Evolutionary conservation across 2,329 filamentous ascomycete genomes (phyloP).

Genomic region (Verticillium zaregamsianum): DNA sequence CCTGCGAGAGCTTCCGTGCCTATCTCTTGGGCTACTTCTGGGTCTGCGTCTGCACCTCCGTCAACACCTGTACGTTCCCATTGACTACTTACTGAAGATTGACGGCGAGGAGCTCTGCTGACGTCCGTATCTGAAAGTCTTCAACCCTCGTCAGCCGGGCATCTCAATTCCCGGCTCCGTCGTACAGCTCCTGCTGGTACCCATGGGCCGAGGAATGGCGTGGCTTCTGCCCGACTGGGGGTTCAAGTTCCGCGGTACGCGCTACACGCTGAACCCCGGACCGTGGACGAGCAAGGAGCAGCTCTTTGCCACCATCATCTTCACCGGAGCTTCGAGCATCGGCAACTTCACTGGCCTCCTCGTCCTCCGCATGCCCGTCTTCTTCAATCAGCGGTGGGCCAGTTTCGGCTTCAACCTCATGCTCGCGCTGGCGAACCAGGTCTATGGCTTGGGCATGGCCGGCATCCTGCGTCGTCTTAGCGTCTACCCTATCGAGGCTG

Average conservation of each 20-base stretch:
- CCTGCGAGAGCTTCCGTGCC: slow-evolving; percentile 36
- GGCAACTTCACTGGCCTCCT: slow-evolving; percentile 21
- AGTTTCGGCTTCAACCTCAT: slow-evolving; percentile 24
- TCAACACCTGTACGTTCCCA: slow-evolving; percentile 33
- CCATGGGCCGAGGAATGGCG: slow-evolving; percentile 40
- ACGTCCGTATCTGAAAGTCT: background rate
- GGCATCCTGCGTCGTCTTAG: slow-evolving; percentile 28
- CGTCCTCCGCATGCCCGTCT: slow-evolving; percentile 23
- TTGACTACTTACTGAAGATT: slow-evolving; percentile 35
- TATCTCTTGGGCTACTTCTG: slow-evolving; percentile 28
- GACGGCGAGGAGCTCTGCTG: slow-evolving; percentile 13
- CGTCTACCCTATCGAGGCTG: slow-evolving; percentile 27
- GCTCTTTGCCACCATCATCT: slow-evolving; percentile 35
- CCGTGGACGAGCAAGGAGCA: slow-evolving; percentile 39
- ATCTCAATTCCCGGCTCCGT: slow-evolving; percentile 27
- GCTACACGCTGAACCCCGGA: slow-evolving; percentile 33
- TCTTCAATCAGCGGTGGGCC: slow-evolving; percentile 25
- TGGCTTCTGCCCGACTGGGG: slow-evolving; percentile 39
- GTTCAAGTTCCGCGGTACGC: slow-evolving; percentile 29
- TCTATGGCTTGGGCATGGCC: slow-evolving; percentile 27
- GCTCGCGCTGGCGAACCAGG: slow-evolving; percentile 24
- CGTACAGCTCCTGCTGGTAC: slow-evolving; percentile 40
- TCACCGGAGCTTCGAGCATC: slow-evolving; percentile 18
- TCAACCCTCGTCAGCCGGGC: background rate
- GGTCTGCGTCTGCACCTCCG: slow-evolving; percentile 28